A percentile compares a stretch with the other conserved stretches of the same genome.
These are phyloP conservation scores for Pleurotus eryngii DNA, from an alignment of 768 basidiomycete species.

Conservation along the genomic window DNA sequence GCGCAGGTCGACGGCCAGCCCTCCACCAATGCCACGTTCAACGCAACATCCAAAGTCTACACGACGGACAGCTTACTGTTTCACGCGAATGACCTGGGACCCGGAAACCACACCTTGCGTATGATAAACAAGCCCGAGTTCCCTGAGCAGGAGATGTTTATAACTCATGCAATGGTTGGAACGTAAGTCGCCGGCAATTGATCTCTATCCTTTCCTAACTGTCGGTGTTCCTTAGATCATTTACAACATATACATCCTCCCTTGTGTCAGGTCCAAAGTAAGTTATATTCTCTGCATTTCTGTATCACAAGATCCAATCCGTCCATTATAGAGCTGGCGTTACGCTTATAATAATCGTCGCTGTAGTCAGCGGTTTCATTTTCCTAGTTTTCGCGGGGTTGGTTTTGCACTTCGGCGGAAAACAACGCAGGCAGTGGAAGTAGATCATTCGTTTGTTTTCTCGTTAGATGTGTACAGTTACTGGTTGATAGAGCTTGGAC, in stretches of 20 bases:
- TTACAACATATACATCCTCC: neutral
- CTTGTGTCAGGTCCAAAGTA: neutral
- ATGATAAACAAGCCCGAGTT: conserved; percentile 24
- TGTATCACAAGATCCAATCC: neutral
- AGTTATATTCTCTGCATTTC: neutral
- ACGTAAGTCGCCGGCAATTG: neutral
- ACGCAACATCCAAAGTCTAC: conserved; percentile 16
- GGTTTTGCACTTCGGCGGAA: neutral
- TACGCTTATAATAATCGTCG: neutral
- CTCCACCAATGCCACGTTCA: conserved; percentile 14
- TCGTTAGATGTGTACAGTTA: neutral
- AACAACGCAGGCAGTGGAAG: neutral
- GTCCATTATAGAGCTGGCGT: neutral
- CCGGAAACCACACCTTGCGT: conserved; percentile 27
- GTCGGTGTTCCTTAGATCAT: neutral
- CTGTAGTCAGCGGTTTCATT: neutral
- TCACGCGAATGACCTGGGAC: conserved; percentile 22
- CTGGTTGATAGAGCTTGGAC: no score
- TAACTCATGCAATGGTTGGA: conserved; percentile 27
- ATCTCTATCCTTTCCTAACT: neutral
- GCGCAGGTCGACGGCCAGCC: conserved; percentile 25
- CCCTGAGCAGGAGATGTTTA: conserved; percentile 16
- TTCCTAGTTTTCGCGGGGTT: neutral
- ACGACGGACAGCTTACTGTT: conserved; percentile 27
- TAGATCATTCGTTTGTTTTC: neutral